Conservation (phyloP, 2,329 filamentous ascomycete genomes). For the Pseudohalonectria lignicola region DNA sequence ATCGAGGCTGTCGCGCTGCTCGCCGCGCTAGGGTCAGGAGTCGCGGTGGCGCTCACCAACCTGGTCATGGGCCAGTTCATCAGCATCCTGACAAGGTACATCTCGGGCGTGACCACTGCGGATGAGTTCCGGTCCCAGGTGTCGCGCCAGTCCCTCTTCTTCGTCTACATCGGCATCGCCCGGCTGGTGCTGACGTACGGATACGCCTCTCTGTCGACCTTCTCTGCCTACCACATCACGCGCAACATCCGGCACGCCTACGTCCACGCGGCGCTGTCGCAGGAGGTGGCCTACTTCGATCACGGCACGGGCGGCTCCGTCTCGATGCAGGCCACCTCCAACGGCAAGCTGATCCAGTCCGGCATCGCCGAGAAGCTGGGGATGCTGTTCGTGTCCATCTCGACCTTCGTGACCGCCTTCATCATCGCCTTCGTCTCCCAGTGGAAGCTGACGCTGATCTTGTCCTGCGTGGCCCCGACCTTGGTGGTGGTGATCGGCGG, state of each 20-base stretch:
- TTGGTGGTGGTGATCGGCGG: slow-evolving; percentile 1
- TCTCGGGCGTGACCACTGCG: slow-evolving; percentile 10
- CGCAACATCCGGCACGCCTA: slow-evolving; percentile 36
- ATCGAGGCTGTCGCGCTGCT: slow-evolving; percentile 17
- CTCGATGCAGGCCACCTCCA: slow-evolving; percentile 21
- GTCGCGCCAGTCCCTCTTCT: slow-evolving; percentile 27
- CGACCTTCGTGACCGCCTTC: slow-evolving; percentile 15
- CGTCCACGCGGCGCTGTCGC: slow-evolving; percentile 35
- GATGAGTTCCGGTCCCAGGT: neutral
- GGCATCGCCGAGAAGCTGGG: slow-evolving; percentile 14
- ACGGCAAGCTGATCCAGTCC: slow-evolving; percentile 16
- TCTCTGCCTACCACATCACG: slow-evolving; percentile 38
- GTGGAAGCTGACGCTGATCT: slow-evolving; percentile 19
- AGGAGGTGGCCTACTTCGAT: slow-evolving; percentile 40
- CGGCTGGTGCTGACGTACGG: slow-evolving; percentile 39
- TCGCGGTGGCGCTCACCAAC: slow-evolving; percentile 24
- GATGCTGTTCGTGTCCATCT: slow-evolving; percentile 12
- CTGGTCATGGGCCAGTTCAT: slow-evolving; percentile 26
- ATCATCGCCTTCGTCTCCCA: slow-evolving; percentile 15
- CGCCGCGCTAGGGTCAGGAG: slow-evolving; percentile 23
- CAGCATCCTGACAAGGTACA: slow-evolving; percentile 12
- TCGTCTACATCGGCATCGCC: slow-evolving; percentile 46
- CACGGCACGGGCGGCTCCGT: slow-evolving; percentile 27
- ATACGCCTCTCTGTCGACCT: slow-evolving; percentile 31
- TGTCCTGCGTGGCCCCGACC: slow-evolving; percentile 1